Conservation (phyloP, 371 early-diverging fungal species). For the Mortierella sp. region DNA sequence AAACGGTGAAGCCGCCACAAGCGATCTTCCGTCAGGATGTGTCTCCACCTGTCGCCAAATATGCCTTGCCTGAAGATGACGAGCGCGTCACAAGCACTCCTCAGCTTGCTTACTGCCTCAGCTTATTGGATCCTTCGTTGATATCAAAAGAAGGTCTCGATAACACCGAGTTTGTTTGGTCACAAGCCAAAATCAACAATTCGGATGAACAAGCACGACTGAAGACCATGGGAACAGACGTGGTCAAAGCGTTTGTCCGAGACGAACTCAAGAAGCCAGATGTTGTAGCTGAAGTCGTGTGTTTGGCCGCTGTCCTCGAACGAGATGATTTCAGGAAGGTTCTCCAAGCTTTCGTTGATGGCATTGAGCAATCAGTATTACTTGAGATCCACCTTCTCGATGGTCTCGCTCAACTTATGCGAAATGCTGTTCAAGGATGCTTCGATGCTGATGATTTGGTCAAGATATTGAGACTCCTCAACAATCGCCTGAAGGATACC, state of each 20-base stretch:
- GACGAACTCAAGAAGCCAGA: neutral
- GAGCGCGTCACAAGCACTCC: neutral
- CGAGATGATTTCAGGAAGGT: neutral
- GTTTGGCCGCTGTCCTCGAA: neutral
- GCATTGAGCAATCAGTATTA: neutral
- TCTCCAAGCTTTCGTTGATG: neutral
- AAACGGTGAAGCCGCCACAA: neutral
- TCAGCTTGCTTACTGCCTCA: neutral
- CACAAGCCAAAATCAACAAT: neutral
- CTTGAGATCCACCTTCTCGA: neutral
- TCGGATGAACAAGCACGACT: neutral
- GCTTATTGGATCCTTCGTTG: neutral
- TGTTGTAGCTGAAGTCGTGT: neutral
- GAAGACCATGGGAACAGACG: neutral
- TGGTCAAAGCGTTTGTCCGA: neutral
- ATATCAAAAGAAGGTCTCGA: neutral
- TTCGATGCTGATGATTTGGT: neutral
- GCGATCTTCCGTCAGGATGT: neutral
- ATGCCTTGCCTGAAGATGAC: neutral
- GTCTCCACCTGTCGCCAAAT: neutral
- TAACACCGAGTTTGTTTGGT: neutral
- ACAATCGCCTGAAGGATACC: neutral
- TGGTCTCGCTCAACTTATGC: neutral
- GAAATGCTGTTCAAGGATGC: neutral
- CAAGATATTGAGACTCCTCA: constrained; percentile 3